phyloP scores from a whole-genome alignment of 768 basidiomycete species.

The Cantharellus cinnabarinus region DNA sequence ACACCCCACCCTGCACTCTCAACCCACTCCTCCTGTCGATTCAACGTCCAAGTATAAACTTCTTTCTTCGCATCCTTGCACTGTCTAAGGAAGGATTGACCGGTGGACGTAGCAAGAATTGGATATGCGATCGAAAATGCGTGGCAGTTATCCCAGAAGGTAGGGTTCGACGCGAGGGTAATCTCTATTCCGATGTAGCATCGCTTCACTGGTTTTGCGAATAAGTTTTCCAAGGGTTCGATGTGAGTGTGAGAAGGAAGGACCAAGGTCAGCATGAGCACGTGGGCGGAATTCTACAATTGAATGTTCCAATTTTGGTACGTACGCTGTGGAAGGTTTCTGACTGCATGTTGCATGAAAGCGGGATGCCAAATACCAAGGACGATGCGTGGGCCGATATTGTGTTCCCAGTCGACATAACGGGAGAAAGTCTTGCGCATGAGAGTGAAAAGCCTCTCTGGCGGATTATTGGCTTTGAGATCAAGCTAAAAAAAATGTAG shows the following conservation, averaged over 20 bases:
- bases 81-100: slow-evolving; percentile 47
- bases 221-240: background rate
- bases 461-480: slow-evolving; percentile 85
- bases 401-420: slow-evolving; percentile 51
- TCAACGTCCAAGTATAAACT: slow-evolving; percentile 94
- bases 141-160: slow-evolving; percentile 71
- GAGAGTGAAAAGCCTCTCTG: slow-evolving; percentile 58
- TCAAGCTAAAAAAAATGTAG: slow-evolving; percentile 78
- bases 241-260: background rate
- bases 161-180: slow-evolving; percentile 39
- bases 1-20: slow-evolving; percentile 59
- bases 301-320: too few species aligned
- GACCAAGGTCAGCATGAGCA: slow-evolving; percentile 50
- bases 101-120: slow-evolving; percentile 48
- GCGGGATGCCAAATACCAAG: slow-evolving; percentile 83
- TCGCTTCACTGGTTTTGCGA: background rate
- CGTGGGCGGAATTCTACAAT: slow-evolving; percentile 30
- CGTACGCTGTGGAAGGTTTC: slow-evolving; percentile 39
- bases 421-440: slow-evolving; percentile 49
- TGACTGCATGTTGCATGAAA: slow-evolving; percentile 60
- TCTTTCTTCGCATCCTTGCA: slow-evolving; percentile 63
- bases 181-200: background rate
- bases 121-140: slow-evolving; percentile 73
- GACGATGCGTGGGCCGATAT: slow-evolving; percentile 59
- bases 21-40: slow-evolving; percentile 41